These are phyloP conservation scores for Thelephora ganbajun DNA, from an alignment of 768 basidiomycete genomes.

Conservation along the genomic window DNA sequence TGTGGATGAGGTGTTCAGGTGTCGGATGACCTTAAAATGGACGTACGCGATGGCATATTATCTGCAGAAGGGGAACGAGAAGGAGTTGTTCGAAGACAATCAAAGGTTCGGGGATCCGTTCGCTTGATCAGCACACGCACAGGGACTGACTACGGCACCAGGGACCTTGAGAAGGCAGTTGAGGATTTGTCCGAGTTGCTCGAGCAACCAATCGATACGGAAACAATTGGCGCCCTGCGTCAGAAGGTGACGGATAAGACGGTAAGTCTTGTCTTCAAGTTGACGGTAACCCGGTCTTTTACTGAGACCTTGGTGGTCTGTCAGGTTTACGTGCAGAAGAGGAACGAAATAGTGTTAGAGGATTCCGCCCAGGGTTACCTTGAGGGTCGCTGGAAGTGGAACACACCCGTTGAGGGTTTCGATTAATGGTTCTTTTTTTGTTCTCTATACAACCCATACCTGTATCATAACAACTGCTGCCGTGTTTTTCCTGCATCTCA, in stretches of 20 bases:
- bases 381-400: constrained; percentile 82
- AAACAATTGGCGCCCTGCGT: constrained; percentile 65
- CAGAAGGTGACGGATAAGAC: constrained; percentile 96
- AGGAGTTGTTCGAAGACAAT: constrained; percentile 94
- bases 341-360: constrained; percentile 89
- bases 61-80: constrained; percentile 78
- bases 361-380: constrained; percentile 86
- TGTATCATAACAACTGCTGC: too few species aligned
- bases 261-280: constrained; percentile 28
- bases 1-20: constrained; percentile 80
- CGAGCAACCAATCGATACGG: constrained; percentile 82
- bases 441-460: not conserved
- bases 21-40: constrained; percentile 96
- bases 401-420: constrained; percentile 36
- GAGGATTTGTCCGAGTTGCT: constrained; percentile 89
- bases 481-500: too few species aligned
- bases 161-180: constrained; percentile 89
- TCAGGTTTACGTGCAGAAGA: constrained; percentile 89
- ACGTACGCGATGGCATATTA: constrained; percentile 99
- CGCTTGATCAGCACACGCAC: not conserved
- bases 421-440: not conserved
- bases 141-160: constrained; percentile 16
- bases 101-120: constrained; percentile 45
- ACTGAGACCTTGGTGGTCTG: not conserved
- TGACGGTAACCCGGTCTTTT: not conserved